Conservation (phyloP, 208 protist species). For the Wallacemonas rigidus region DNA sequence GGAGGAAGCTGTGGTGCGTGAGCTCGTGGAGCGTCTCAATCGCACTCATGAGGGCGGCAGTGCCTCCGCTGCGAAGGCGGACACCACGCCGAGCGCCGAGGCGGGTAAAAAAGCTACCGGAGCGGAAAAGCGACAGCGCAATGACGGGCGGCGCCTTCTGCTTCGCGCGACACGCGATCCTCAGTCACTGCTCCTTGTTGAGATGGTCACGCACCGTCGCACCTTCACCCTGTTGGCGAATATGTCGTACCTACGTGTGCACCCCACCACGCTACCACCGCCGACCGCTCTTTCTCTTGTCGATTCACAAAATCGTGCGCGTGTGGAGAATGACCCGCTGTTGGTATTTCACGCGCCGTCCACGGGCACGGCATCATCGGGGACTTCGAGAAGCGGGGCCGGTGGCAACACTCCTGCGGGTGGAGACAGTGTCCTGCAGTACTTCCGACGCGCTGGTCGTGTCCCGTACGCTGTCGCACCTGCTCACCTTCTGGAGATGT, state of each 20-base stretch:
- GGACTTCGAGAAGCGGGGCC: too few relatives aligned
- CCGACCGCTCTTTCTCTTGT: too few relatives aligned
- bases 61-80: background rate
- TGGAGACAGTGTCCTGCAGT: constrained; percentile 11
- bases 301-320: too few relatives aligned
- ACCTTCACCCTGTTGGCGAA: constrained; percentile 32
- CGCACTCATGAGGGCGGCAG: background rate
- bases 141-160: constrained; percentile 16
- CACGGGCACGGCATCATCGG: too few relatives aligned
- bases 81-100: constrained; percentile 23
- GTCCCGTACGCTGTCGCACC: constrained; percentile 53
- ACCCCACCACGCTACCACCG: background rate
- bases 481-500: constrained; percentile 38
- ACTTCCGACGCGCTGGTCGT: constrained; percentile 8
- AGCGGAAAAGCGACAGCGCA: background rate
- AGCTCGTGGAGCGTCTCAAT: constrained; percentile 1
- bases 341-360: too few relatives aligned
- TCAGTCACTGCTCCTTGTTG: constrained; percentile 44
- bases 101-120: background rate
- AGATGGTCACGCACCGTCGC: constrained; percentile 35
- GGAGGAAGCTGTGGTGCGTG: background rate
- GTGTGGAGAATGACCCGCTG: too few relatives aligned
- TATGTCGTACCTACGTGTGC: background rate
- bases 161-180: constrained; percentile 30
- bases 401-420: background rate